Conservation (phyloP, 345 rosid species). For the Stellera chamaejasme region DNA sequence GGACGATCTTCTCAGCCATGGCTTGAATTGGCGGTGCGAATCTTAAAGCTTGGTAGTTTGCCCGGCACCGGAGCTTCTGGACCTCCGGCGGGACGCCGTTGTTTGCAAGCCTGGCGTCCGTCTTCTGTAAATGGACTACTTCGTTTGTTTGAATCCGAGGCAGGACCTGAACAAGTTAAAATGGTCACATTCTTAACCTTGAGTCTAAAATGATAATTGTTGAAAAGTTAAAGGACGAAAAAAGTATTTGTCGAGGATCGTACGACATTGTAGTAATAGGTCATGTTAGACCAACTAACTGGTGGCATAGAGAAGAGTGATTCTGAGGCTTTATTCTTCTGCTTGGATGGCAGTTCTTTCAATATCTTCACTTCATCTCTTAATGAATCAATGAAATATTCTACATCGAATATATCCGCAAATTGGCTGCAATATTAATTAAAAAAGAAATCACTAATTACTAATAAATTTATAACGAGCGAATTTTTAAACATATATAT, state of each 20-base stretch:
- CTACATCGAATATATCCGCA: constrained; percentile 40
- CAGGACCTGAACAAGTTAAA: constrained; percentile 27
- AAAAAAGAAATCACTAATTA: too few relatives aligned
- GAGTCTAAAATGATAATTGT: too few relatives aligned
- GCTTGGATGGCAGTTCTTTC: constrained; percentile 32
- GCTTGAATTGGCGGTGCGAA: constrained; percentile 34
- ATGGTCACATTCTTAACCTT: neutral
- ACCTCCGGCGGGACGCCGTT: constrained; percentile 31
- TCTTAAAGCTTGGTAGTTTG: constrained; percentile 30
- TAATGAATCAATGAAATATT: constrained; percentile 39
- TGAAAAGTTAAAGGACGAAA: neutral
- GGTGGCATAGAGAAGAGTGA: constrained; percentile 34
- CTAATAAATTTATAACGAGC: too few relatives aligned
- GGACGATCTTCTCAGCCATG: constrained; percentile 33
- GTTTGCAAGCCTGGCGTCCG: constrained; percentile 44
- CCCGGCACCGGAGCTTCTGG: constrained; percentile 43
- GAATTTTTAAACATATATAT: too few relatives aligned
- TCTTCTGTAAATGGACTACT: constrained; percentile 32
- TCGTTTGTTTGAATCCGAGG: constrained; percentile 24
- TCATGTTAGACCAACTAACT: constrained; percentile 47
- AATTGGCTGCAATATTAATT: constrained; percentile 25
- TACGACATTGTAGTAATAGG: constrained; percentile 45
- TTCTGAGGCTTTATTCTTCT: constrained; percentile 22
- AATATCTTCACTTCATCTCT: constrained; percentile 38
- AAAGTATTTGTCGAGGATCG: neutral